Conservation (phyloP, 257 asterid genomes). For the Catharanthus roseus region DNA sequence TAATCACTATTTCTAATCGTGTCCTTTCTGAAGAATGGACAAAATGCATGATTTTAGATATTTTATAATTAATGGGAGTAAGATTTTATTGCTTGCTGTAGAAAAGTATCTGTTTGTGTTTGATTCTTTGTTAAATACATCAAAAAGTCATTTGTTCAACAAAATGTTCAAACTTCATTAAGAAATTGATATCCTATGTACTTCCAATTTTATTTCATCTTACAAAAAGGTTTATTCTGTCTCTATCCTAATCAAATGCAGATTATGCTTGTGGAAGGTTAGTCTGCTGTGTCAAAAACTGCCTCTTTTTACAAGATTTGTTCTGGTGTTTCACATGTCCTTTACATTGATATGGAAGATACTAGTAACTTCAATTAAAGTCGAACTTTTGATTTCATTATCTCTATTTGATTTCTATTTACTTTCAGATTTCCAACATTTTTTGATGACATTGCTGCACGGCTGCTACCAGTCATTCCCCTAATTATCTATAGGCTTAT, state of each 20-base stretch:
- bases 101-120: background rate
- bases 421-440: constrained; percentile 80
- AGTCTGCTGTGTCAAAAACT: background rate
- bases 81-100: background rate
- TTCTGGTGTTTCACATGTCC: background rate
- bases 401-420: background rate
- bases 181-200: background rate
- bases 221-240: background rate
- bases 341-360: background rate
- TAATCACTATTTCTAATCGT: background rate
- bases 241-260: background rate
- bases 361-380: background rate
- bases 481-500: constrained; percentile 72
- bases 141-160: background rate
- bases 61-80: background rate
- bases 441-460: constrained; percentile 94
- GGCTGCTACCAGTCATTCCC: constrained; percentile 94
- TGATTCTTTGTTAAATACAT: background rate
- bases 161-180: background rate
- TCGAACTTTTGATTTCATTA: constrained; percentile 5
- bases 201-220: background rate
- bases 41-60: background rate
- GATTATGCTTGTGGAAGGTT: background rate
- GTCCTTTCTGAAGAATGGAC: background rate
- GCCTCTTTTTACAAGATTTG: background rate